Conservation (phyloP, 2,329 filamentous ascomycete genomes). For the Fusarium globosum region DNA sequence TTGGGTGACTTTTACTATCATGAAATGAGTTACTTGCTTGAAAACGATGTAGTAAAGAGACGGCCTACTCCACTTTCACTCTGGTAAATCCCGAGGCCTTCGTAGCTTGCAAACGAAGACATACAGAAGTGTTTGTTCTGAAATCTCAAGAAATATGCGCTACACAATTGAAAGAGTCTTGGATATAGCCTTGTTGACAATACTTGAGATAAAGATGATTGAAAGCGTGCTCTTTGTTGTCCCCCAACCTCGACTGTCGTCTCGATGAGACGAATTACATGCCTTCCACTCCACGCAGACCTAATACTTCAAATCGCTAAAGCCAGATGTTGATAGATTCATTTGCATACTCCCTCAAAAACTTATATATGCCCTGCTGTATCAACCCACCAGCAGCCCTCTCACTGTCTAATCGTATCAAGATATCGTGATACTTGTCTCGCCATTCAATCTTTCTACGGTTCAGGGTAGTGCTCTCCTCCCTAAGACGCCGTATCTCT, state of each 20-base stretch:
- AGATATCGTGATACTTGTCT: not conserved
- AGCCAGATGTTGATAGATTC: not conserved
- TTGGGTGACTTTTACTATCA: not conserved
- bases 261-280: not conserved
- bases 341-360: not conserved
- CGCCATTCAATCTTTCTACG: not conserved
- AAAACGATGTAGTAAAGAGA: not conserved
- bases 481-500: not conserved
- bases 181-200: not conserved
- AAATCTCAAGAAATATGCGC: not conserved
- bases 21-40: not conserved
- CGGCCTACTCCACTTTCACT: not conserved
- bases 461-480: fast-evolving
- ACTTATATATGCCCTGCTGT: fast-evolving
- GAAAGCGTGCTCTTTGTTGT: not conserved
- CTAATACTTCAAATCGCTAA: not conserved
- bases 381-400: too few relatives aligned
- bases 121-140: not conserved
- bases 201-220: not conserved
- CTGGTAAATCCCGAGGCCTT: not conserved
- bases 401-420: not conserved
- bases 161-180: not conserved
- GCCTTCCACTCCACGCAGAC: not conserved
- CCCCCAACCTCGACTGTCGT: not conserved
- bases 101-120: not conserved